Evolutionary conservation across 352 stramenopile genomes (phyloP).

Genomic region (Phytophthora nicotianae): DNA sequence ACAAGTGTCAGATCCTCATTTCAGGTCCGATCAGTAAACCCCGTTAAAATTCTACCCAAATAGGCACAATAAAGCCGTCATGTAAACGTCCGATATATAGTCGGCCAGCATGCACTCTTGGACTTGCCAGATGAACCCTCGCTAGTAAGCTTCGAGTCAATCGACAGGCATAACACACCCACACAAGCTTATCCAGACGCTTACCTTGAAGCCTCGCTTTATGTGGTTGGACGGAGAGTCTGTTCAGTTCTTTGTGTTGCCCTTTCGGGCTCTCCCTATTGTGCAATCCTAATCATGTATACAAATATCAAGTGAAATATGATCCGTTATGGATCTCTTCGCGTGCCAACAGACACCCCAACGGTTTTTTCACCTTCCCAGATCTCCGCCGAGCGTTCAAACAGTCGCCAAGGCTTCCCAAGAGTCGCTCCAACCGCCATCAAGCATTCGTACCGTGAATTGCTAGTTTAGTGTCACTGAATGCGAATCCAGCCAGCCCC

Average conservation of each 20-base stretch:
- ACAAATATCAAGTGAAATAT: background rate
- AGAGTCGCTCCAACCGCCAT: background rate
- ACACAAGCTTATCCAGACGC: too few relatives aligned
- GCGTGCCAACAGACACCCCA: background rate
- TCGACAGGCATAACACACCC: background rate
- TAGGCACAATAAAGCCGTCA: background rate
- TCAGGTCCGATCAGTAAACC: background rate
- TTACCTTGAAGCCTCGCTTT: background rate
- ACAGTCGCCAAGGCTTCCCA: background rate
- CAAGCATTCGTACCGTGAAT: background rate
- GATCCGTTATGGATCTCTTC: background rate
- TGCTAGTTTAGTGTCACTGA: background rate
- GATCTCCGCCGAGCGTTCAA: background rate
- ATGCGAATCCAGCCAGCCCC: background rate
- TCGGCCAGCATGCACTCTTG: background rate
- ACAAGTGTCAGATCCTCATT: background rate
- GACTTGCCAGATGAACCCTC: background rate
- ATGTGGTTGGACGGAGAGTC: background rate
- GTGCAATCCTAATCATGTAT: background rate
- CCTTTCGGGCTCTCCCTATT: background rate
- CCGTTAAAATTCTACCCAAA: background rate
- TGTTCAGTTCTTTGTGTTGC: background rate
- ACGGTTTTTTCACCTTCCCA: background rate
- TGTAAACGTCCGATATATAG: background rate
- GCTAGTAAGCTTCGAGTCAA: constrained; percentile 1